Evolutionary conservation across 1,284 basidiomycete genomes (phyloP), one percentile per base, ranked within the genome.

Genomic region (Cutaneotrichosporon cyanovorans): DNA sequence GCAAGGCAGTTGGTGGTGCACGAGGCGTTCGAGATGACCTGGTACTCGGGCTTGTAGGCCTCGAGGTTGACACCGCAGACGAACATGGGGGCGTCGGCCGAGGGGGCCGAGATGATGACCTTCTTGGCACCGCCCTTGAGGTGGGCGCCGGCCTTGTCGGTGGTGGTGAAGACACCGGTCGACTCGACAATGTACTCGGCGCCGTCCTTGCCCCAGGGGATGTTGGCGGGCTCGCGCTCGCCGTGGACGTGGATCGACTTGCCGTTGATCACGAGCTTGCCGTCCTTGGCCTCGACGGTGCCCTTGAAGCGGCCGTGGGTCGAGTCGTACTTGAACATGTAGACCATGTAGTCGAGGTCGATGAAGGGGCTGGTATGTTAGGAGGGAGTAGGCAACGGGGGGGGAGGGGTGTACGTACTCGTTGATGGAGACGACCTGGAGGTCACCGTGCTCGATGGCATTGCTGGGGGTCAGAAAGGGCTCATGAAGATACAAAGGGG

Each of bases 1-100:
- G 95, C 95, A 56, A 99, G 82, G 75, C 91, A 95, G 84, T 99
- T 98, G 76, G 93, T 99, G 45, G 93, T 99, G 83, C 93, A 99
- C 37, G 92, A 97, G 30, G 93, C 93, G 76, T 99, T 99, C 62
- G 93, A 99, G 74, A 98, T 84, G 71, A 96, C 87, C 57, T 80
- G 80, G 80, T 90, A 83, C 73, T 87, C 85, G 66, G 91, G 76
- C 75, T 97, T 84, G 76, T 99, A 99, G 32, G 77, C 62, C 60
- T 96, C 90, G 56, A 96, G 83, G 80, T 99, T 98, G 75, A 98
- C 93, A 80, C 93, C 93, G 63, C 78, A 80, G 55, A 91, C 87
- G 74, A 83, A 89, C 93, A 99, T 99, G 64, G 93, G 93, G 21
- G 93, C 95, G 74, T 98, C 95, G 46, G 91, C 83, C 22, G 95